Base-by-base conservation (phyloP, 2,329 filamentous ascomycete species). In the Cladosporium phlei region DNA sequence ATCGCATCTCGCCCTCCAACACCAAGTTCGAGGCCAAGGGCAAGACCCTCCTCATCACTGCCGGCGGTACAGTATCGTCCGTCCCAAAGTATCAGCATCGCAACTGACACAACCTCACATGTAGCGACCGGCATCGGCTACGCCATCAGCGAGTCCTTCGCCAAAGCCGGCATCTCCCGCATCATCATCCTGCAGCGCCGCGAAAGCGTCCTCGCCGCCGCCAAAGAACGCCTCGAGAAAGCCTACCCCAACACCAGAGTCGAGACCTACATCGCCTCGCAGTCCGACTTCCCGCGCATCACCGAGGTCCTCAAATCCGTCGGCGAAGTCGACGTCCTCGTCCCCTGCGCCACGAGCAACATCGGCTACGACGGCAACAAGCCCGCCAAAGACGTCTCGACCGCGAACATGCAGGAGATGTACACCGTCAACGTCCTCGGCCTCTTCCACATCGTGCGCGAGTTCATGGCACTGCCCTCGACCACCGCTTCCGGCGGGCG, bases 301-400 rank as follows among this genome's bases (percentile, higher is more conserved):
- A 51, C 60, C 11, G 63, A 70, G 24, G 38, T 60, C 42, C 61
- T 64, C 21, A 55, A 61, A 21, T 54, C 59, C 29, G 49, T 37
- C n/a, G 61, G 59, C 2, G 59, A 61, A 40, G 59, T 72, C 38
- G 57, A 74, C 48, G 57, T 74, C 33, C 49, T 74, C 11, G 60
- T 74, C 38, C 66, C 64, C 47, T 67, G 62, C 47, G 71, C 70
- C 0, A 45, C 37, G 5, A 39, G 37, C 24, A 68, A 60, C 0
- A 54, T 53, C 1, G 49, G 62, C 65, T 27, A 58, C 59, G 4
- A 50, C 46, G 22, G 58, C 61, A 7, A 25, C 14, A 21, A 38
- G 11, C 33, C 58, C 6, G 44, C 69, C 7, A 35, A 45, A 6
- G 59, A 59, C 14, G 60, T 58, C 17, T 59, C 66, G 34, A 51